Percentiles rank a stretch among this genome's conserved stretches.
Evolutionary conservation across 2,329 filamentous ascomycete species (phyloP).

Genomic region (Colletotrichum sp.): DNA sequence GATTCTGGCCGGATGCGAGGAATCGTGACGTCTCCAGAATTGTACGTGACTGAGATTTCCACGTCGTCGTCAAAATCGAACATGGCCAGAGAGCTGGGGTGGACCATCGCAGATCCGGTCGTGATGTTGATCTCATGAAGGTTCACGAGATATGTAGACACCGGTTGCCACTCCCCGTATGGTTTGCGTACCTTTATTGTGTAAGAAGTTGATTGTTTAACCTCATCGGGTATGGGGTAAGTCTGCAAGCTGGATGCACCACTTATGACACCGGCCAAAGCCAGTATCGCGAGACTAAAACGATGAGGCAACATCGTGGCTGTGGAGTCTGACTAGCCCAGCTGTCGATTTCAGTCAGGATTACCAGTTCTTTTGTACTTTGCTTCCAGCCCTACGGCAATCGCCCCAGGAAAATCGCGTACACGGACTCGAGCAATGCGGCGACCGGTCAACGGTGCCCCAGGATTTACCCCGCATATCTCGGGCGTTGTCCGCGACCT

Average conservation of each 20-base stretch:
- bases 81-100: background rate
- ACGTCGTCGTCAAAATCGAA: background rate
- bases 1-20: background rate
- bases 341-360: background rate
- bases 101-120: background rate
- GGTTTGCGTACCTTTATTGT: background rate
- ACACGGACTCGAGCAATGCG: background rate
- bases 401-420: background rate
- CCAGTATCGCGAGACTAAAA: background rate
- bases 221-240: background rate
- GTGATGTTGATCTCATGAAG: constrained; percentile 1
- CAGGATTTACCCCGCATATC: background rate
- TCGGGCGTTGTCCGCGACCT: background rate
- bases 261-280: background rate
- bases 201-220: background rate
- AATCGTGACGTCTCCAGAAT: background rate
- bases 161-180: background rate
- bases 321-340: background rate
- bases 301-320: background rate
- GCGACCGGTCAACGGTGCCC: background rate
- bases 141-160: background rate
- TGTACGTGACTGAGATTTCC: background rate
- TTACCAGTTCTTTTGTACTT: background rate
- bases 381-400: fast-evolving
- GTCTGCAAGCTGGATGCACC: background rate